Conservation (phyloP, 345 rosid genomes). For the Ailanthus altissimus region DNA sequence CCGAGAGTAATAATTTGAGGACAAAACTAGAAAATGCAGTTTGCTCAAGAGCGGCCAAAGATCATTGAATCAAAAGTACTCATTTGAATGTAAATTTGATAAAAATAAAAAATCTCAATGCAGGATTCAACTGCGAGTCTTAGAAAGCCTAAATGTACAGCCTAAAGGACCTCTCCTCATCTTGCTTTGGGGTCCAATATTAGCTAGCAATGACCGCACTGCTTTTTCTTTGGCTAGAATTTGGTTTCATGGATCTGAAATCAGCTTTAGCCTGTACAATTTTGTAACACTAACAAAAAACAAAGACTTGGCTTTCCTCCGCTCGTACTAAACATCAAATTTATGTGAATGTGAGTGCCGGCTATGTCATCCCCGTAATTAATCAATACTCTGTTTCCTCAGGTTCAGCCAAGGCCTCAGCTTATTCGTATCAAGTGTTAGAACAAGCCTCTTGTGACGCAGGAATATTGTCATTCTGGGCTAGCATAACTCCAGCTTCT, state of each 20-base stretch:
- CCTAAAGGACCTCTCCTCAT: neutral
- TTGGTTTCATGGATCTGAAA: neutral
- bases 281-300: neutral
- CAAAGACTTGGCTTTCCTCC: neutral
- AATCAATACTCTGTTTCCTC: neutral
- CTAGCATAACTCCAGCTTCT: neutral
- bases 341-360: neutral
- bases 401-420: neutral
- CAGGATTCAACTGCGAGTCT: neutral
- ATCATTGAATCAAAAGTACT: neutral
- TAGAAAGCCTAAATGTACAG: neutral
- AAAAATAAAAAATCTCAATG: slow-evolving; percentile 8
- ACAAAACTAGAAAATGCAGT: neutral
- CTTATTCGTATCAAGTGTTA: neutral
- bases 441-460: neutral
- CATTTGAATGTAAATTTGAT: neutral
- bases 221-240: neutral
- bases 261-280: neutral
- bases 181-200: neutral
- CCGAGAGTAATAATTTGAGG: neutral
- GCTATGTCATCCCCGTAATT: neutral
- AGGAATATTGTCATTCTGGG: neutral
- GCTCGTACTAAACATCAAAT: neutral
- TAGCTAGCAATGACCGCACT: neutral
- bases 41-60: neutral